Conservation (phyloP, 2,329 filamentous ascomycete genomes). For the Talaromyces sp. region DNA sequence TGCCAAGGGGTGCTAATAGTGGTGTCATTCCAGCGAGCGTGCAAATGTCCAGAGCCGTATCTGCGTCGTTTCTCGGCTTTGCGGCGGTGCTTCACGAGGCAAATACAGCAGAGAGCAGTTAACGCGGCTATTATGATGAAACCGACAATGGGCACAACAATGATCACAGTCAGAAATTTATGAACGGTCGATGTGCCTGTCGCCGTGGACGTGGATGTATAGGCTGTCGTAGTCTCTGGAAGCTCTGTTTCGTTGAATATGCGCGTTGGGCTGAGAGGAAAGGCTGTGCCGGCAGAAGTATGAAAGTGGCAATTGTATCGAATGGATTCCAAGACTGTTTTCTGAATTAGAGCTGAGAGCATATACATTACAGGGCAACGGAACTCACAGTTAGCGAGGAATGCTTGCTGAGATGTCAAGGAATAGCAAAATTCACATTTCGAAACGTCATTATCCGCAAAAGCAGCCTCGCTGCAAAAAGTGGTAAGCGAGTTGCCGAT, state of each 20-base stretch:
- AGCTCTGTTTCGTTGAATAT: slow-evolving; percentile 38
- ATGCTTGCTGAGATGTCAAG: slow-evolving; percentile 33
- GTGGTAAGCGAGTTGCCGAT: slow-evolving; percentile 23
- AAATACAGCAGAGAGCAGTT: slow-evolving; percentile 33
- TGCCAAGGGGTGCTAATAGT: slow-evolving; percentile 24
- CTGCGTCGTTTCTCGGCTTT: slow-evolving; percentile 24
- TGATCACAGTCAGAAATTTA: slow-evolving; percentile 33
- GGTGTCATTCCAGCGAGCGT: slow-evolving; percentile 30
- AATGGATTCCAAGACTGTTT: slow-evolving; percentile 39
- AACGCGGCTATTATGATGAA: slow-evolving; percentile 32
- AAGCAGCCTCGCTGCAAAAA: slow-evolving; percentile 32
- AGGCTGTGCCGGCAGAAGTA: slow-evolving; percentile 27
- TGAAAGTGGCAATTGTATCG: slow-evolving; percentile 40
- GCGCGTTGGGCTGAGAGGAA: slow-evolving; percentile 32
- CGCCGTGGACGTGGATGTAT: slow-evolving; percentile 17
- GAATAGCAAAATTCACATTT: slow-evolving; percentile 40
- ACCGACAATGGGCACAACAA: slow-evolving; percentile 38
- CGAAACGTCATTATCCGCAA: slow-evolving; percentile 37
- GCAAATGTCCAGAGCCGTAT: slow-evolving; percentile 20
- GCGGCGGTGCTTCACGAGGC: slow-evolving; percentile 37
- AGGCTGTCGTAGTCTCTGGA: slow-evolving; percentile 22
- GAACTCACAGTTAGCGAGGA: slow-evolving; percentile 39
- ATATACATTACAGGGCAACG: neutral
- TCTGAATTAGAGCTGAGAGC: neutral
- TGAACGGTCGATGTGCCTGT: slow-evolving; percentile 15